Evolutionary conservation across 805 yeast genomes (phyloP), one percentile per base, ranked within the genome.

Genomic region (Wickerhamomyces hampshirensis): DNA sequence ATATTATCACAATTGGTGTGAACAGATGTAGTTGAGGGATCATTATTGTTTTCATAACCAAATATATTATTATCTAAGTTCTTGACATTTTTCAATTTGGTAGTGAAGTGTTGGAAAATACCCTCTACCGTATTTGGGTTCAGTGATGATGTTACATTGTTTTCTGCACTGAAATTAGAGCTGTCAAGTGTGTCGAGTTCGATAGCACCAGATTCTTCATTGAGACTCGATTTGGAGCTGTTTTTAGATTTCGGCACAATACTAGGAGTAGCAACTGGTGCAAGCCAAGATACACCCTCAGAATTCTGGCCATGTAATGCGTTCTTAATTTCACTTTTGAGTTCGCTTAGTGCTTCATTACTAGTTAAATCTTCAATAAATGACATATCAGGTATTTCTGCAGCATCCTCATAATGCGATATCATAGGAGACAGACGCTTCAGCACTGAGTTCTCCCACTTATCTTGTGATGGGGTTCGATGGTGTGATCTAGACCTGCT

Each of bases 271-370:
- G 37, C 19, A 12, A 40, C 37, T 7, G 28, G 38, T 4, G 30
- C n/a, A 2, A 51, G 38, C 55, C 55, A 51, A 6, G 48, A 17
- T 6, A 52, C 54, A 21, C 24, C 24, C 7, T 39, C 26, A 5
- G 31, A 21, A 7, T 23, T 19, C 5, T 28, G 40, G 11, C 43
- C 49, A 13, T 39, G 38, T 2, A 50, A 29, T 4, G 56, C 54
- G n/a, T 28, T 40, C 31, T 35, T 49, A n/a, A 51, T 36, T 21
- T 47, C 56, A 5, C 23, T 36, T 14, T 44, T 48, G 31, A 51
- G 29, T 5, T 34, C 38, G 2, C 17, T n/a, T 4, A 48, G 28
- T 9, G 43, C 47, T 2, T 34, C 41, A 15, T 23, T 39, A 4
- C 40, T 47, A 11, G 34, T 38, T 11, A 47, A 33, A 5, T 35